Evolutionary conservation across 495 filamentous ascomycete genomes (phyloP), one percentile per base, ranked within the genome.

Genomic region (Opeltia flavorubescens): DNA sequence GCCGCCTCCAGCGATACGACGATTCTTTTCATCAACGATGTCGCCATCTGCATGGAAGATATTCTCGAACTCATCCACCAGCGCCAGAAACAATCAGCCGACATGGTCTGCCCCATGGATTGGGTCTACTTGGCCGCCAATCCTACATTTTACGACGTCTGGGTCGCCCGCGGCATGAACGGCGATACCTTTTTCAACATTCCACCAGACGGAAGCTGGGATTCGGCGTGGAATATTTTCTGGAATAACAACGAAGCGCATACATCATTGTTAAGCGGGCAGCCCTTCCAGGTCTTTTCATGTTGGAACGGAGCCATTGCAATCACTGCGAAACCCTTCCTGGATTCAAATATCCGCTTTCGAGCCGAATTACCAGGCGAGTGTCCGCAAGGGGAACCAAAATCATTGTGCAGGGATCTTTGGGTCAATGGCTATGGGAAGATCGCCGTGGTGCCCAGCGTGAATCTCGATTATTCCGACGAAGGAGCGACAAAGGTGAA

Each of bases 71-170:
- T 77, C 0, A 46, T 69, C 1, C 67, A 70, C 46, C 69, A 74
- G 47, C 63, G 61, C 18, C 33, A 24, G 5, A 46, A 40, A 11
- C 71, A 69, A 17, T 48, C 55, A 8, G 72, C 73, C 12, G 62
- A 73, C 55, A 71, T 75, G 68, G 63, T 61, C 4, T 77, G 72
- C 54, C 68, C 60, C 7, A 70, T 77, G 62, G 72, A 75, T 54
- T 77, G 72, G 70, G 62, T 59, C 18, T 62, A 62, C 51, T 54
- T 59, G 18, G 64, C 57, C 2, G 50, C 50, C 2, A 35, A 62
- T 21, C 64, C 63, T 3, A 62, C 60, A 17, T 75, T 75, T 54
- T 71, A 72, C 52, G 73, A 76, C 50, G 57, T 69, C 15, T 74
- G 69, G 68, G 59, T 71, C 20, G 68, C 68, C 11, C 66, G 73